A percentile compares a stretch with the other conserved stretches of the same genome.
phyloP scores from a whole-genome alignment of 2,329 filamentous ascomycete genomes.

The Fusarium sp. region DNA sequence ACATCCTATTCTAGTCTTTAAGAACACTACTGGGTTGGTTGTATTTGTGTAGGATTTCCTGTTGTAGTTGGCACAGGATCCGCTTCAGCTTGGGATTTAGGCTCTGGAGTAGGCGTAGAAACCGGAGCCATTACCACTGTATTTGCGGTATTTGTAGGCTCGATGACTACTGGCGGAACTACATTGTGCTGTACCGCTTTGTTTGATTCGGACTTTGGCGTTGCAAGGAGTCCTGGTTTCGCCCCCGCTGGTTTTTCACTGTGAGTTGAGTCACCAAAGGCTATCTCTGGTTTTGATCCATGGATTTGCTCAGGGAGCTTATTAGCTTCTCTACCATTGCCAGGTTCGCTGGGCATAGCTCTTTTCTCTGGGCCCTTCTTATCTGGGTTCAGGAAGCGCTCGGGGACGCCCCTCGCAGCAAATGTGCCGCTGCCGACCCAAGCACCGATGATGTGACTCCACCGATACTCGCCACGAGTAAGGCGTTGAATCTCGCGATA shows the following conservation, averaged over 20 bases:
- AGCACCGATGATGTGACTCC: conserved; percentile 83
- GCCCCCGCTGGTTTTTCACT: conserved; percentile 9
- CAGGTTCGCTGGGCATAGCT: conserved; percentile 25
- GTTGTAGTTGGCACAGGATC: conserved; percentile 3
- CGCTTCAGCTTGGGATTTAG: conserved; percentile 3
- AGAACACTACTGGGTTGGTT: conserved; percentile 1
- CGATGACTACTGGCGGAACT: conserved; percentile 8
- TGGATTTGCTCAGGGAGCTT: conserved; percentile 26
- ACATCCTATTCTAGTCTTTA: neutral
- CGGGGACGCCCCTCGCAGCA: conserved; percentile 83
- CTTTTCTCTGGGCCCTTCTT: conserved; percentile 46
- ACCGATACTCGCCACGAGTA: conserved; percentile 79
- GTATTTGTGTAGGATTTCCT: neutral
- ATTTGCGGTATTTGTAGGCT: conserved; percentile 12
- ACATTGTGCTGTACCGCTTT: conserved; percentile 19
- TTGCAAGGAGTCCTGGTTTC: conserved; percentile 8
- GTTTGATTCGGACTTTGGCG: conserved; percentile 15
- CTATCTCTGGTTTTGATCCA: conserved; percentile 28
- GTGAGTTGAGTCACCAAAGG: conserved; percentile 2
- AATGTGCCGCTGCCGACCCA: conserved; percentile 79
- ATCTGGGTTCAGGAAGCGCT: conserved; percentile 72
- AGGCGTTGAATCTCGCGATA: conserved; percentile 86
- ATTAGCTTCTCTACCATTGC: conserved; percentile 34
- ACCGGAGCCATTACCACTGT: conserved; percentile 9
- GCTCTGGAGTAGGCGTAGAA: conserved; percentile 2